Evolutionary conservation across 352 stramenopile species (phyloP), one percentile per base, ranked within the genome.

Genomic region (Pythium dissotocum): DNA sequence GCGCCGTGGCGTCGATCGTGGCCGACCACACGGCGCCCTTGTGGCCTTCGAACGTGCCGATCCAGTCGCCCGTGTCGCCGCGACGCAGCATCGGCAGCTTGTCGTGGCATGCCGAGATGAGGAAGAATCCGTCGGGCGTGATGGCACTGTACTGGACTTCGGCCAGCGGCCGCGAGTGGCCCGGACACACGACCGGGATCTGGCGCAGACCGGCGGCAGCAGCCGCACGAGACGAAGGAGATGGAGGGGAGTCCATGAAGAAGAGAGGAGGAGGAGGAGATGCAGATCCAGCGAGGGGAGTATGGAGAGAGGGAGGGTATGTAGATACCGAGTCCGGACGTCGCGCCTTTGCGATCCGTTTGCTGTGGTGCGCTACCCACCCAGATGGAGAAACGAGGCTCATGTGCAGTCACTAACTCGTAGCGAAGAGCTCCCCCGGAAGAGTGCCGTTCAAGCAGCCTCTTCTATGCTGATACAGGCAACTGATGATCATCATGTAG

Each of bases 1-100:
- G 82, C 6, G 80, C 91, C 6, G 84, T 75, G 0, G 73, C 67
- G 75, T 98, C 93, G 44, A 99, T 73, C 62, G 94, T 97, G 53
- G 90, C 95, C 56, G 79, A 94, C 91, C 91, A 98, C 0, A 97
- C 91, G 0, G 91, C 91, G 54, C 97, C 97, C 74, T 99, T 99
- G 80, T 99, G 97, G 52, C 97, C 97, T 30, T 93, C 79, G 61
- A 98, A 99, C 7, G 96, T 99, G 54, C 97, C 97, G 69, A 99
- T 99, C 97, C 97, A 99, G 76, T 97, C 83, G 57, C 90, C 90
- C 30, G 89, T 87, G 51, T 83, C 79, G 8, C 77, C 88, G 56
- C 86, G 87, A 3, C 90, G 87, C 54, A 97, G 77, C 89, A 97
- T 97, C 38, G 89, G 90, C 48, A 89, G 77, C 72, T 96, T 96